phyloP scores from a whole-genome alignment of 495 filamentous ascomycete genomes.

The Lepraria neglecta region DNA sequence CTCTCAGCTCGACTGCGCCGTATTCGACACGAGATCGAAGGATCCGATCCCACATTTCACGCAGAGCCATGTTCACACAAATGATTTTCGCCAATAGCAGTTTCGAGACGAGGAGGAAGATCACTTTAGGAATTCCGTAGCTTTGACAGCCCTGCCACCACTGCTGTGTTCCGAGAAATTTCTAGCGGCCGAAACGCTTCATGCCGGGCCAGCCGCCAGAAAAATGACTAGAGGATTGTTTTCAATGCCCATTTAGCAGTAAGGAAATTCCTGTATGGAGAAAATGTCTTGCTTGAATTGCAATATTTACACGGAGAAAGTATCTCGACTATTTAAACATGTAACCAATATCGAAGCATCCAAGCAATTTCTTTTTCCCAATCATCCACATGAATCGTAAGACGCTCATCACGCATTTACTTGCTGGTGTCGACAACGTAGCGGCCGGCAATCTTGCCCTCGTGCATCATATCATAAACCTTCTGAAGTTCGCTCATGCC shows the following conservation, averaged over 20 bases:
- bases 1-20: no score
- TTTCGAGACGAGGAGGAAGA: no score
- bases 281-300: neutral
- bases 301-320: slow-evolving; percentile 13
- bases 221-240: no score
- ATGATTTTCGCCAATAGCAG: no score
- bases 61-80: no score
- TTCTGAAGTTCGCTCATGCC: slow-evolving; percentile 70
- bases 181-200: no score
- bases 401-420: slow-evolving; percentile 10
- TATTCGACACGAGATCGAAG: no score
- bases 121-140: no score
- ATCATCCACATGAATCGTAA: neutral
- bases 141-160: no score
- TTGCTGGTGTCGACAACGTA: slow-evolving; percentile 68
- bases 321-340: neutral
- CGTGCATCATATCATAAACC: slow-evolving; percentile 42
- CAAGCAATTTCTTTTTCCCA: neutral
- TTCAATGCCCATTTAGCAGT: neutral
- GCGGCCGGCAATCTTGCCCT: slow-evolving; percentile 75
- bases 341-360: neutral
- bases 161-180: no score
- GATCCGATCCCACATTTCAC: no score
- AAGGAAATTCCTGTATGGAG: neutral
- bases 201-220: no score